Evolutionary conservation across 1,139 yeast genomes (phyloP), one percentile per base, ranked within the genome.

Genomic region (Nakaseomyces sp.): DNA sequence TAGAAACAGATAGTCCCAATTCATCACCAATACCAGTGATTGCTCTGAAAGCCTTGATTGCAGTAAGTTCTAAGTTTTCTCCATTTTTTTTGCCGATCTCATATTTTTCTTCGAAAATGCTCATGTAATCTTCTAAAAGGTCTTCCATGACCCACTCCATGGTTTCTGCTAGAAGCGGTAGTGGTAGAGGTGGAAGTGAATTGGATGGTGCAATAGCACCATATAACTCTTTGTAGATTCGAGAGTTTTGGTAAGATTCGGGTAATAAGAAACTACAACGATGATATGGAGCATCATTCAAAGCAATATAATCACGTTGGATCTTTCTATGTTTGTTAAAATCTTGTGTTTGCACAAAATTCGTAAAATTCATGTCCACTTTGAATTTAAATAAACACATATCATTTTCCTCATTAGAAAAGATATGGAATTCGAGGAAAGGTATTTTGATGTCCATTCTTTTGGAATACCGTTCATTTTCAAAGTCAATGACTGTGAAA

Each of bases 211-310:
- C 62, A 13, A 81, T 71, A n/a, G 77, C 66, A 0, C 81, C 79
- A 52, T 63, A 69, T 2, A 72, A 68, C 18, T 68, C 66, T 12
- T 67, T 60, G 54, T 81, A 84, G 2, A 51, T 36, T 19, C 57
- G 56, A 0, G 63, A 58, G 43, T 72, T 70, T 45, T 78, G 69
- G 16, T 67, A 64, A 16, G 73, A 71, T 10, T 70, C 71, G 8
- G 74, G 73, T 15, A 89, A 63, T 30, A 89, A 61, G 57, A 87
- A 88, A 0, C 94, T 81, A 18, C 79, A 69, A 43, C 98, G 66
- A 53, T 85, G 93, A 52, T 77, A 87, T 0, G 95, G 89, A 0
- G 86, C 84, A 66, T 91, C 98, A 55, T 85, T 84, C 10, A 69
- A 54, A 19, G 76, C 67, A 2, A 88, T 67, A 60, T 85, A 94